These are phyloP conservation scores for Citrullus mucosospermus DNA, from an alignment of 306 rosid species.

Conservation along the genomic window DNA sequence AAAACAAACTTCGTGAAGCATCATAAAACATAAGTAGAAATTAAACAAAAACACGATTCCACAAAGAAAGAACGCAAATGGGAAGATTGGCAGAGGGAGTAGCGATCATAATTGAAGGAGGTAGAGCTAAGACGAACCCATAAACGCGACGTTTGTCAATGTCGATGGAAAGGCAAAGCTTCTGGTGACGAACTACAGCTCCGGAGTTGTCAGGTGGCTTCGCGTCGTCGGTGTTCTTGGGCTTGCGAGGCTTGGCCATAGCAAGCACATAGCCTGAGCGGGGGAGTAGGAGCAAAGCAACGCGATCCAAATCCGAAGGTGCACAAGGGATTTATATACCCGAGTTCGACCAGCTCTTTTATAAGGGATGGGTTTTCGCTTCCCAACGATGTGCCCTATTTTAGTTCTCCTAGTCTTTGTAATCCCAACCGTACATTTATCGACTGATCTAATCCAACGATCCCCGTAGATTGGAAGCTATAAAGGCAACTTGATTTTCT, in stretches of 20 bases:
- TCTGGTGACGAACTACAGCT: constrained; percentile 78
- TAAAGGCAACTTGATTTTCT: neutral
- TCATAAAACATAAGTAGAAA: neutral
- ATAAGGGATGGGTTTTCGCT: neutral
- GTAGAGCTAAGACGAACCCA: constrained; percentile 48
- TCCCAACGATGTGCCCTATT: neutral
- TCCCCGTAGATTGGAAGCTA: neutral
- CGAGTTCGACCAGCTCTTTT: neutral
- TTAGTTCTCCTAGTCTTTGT: neutral
- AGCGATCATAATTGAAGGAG: neutral
- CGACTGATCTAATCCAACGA: neutral
- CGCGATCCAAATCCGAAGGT: neutral
- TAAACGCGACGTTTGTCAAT: constrained; percentile 45
- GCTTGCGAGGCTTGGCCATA: constrained; percentile 96
- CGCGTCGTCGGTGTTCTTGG: constrained; percentile 55
- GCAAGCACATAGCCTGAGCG: neutral
- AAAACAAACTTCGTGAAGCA: neutral
- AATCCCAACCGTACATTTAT: neutral
- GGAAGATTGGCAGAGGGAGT: neutral
- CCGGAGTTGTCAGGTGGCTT: constrained; percentile 81
- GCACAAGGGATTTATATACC: neutral
- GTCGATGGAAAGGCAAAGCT: constrained; percentile 86
- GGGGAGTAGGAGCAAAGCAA: neutral
- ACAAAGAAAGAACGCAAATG: neutral
- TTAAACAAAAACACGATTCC: neutral